A percentile compares a stretch with the other conserved stretches of the same genome.
phyloP scores from a whole-genome alignment of 2,329 filamentous ascomycete species.

The Penicillium polonicum region DNA sequence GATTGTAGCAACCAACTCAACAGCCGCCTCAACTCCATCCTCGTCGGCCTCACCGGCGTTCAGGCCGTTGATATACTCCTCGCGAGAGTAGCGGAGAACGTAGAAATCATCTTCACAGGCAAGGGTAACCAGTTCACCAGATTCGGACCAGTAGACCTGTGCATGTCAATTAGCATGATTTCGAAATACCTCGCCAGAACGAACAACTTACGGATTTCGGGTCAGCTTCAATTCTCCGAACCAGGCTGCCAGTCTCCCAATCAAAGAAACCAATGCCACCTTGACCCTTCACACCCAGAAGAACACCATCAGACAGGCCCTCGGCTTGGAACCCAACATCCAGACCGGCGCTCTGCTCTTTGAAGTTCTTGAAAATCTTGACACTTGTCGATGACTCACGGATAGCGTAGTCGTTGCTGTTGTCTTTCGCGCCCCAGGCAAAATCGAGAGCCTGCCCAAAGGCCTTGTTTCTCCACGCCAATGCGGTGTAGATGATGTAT shows the following conservation, averaged over 20 bases:
- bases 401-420: slow-evolving; percentile 97
- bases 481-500: slow-evolving; percentile 97
- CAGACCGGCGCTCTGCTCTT: slow-evolving; percentile 81
- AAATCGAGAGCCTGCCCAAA: slow-evolving; percentile 96
- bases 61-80: slow-evolving; percentile 79
- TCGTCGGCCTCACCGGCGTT: slow-evolving; percentile 80
- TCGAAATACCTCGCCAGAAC: not conserved
- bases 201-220: slow-evolving; percentile 55
- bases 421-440: slow-evolving; percentile 94
- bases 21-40: slow-evolving; percentile 92
- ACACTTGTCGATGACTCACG: slow-evolving; percentile 91
- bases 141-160: slow-evolving; percentile 95
- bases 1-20: slow-evolving; percentile 94
- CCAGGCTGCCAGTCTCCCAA: slow-evolving; percentile 85
- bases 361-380: slow-evolving; percentile 97
- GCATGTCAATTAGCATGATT: slow-evolving; percentile 13
- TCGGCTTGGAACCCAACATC: slow-evolving; percentile 96
- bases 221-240: slow-evolving; percentile 84
- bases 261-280: slow-evolving; percentile 95
- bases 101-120: slow-evolving; percentile 96
- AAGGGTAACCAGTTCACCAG: slow-evolving; percentile 85
- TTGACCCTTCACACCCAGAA: slow-evolving; percentile 92
- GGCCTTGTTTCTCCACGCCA: slow-evolving; percentile 95
- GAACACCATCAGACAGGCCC: slow-evolving; percentile 79
- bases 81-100: slow-evolving; percentile 85